Evolutionary conservation across 2,329 filamentous ascomycete genomes (phyloP).

Genomic region (Pyricularia sp.): DNA sequence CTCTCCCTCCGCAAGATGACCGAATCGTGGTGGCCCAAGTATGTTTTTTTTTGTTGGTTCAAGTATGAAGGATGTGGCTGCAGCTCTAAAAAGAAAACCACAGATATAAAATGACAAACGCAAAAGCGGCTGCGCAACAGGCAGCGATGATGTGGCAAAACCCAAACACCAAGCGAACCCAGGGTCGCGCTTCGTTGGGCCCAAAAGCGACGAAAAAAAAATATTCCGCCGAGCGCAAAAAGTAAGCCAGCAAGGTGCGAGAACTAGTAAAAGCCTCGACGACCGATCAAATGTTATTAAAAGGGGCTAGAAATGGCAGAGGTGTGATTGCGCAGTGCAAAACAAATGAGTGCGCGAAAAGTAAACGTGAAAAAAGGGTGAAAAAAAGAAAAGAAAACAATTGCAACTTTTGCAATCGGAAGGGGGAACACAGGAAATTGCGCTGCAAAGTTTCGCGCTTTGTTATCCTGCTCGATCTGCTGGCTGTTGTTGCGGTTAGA

Average conservation of each 20-base stretch:
- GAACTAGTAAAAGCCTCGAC: conserved; percentile 33
- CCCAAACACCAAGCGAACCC: conserved; percentile 7
- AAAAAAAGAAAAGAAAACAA: conserved; percentile 10
- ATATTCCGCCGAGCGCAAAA: neutral
- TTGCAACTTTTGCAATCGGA: neutral
- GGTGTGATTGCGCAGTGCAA: conserved; percentile 6
- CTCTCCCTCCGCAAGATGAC: neutral
- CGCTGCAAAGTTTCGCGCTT: neutral
- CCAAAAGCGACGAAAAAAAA: conserved; percentile 7
- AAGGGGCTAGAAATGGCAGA: conserved; percentile 7
- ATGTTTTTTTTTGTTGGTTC: neutral
- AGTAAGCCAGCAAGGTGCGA: conserved; percentile 19
- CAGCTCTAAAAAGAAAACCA: neutral
- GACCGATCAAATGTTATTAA: conserved; percentile 7
- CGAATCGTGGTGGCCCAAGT: neutral
- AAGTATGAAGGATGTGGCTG: conserved; percentile 1
- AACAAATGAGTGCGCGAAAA: conserved; percentile 10
- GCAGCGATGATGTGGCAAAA: conserved; percentile 17
- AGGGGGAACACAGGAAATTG: neutral
- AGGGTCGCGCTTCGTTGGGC: conserved; percentile 12
- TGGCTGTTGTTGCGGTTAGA: conserved; percentile 2
- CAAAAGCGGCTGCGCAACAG: neutral
- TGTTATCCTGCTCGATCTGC: neutral
- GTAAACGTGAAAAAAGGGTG: conserved; percentile 8
- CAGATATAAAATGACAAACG: neutral